Evolutionary conservation across 2,329 filamentous ascomycete genomes (phyloP), one percentile per base, ranked within the genome.

Genomic region (Elsinoe necatrix): DNA sequence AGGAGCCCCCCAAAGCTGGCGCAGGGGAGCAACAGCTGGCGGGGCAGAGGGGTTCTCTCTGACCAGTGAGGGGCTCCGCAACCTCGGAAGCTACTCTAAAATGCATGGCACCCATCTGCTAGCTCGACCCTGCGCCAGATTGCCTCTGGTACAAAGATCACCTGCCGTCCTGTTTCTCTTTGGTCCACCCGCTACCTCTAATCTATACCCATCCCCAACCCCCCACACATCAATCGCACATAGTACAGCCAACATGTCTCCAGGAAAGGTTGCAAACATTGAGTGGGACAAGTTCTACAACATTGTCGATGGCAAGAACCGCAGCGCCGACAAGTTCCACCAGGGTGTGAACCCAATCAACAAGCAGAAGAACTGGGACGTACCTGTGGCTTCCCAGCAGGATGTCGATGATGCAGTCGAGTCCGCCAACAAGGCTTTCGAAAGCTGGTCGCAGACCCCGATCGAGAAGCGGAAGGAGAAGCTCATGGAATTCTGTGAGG

Each of bases 241-340:
- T 34, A 43, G 11, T 18, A 42, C 51, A 57, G 34, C 25, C 52
- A 72, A 55, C 61, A 76, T 75, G 74, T 74, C 73, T 68, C 72
- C 73, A 31, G 71, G 69, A 59, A 75, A 75, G 61, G 67, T 72
- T 16, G 67, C 68, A 51, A 64, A 60, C 54, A 65, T 72, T 61
- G 61, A 63, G 54, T 72, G 66, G 60, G 67, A 68, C 59, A 64
- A 64, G 48, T 72, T 72, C 66, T 62, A 64, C 64, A 72, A 72
- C 64, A 67, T 68, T 60, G 63, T 72, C 59, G 66, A 72, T 56
- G 70, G 70, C 63, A 61, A 71, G 64, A 60, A 62, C 31, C 65
- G 68, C 48, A 59, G 58, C 21, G 60, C 60, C 59, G 65, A 68
- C 52, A 60, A 63, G 41, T 63, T 67, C 58, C 66, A 69, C 58